Evolutionary conservation across 2,329 filamentous ascomycete genomes (phyloP).

Genomic region (Fusarium bulbicola): DNA sequence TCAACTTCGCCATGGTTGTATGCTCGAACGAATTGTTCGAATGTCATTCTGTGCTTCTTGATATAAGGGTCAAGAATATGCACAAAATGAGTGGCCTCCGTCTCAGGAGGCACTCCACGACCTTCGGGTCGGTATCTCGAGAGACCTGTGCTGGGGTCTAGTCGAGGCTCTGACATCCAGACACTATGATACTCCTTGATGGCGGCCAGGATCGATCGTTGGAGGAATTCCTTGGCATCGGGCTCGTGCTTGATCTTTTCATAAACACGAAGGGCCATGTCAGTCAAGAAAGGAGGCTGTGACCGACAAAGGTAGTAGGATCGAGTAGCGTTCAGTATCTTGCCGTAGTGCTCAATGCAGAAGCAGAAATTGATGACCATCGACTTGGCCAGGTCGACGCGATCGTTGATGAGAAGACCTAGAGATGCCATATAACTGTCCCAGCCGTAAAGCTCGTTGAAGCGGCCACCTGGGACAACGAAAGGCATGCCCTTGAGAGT

Average conservation of each 20-base stretch:
- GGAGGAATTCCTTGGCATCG: conserved; percentile 82
- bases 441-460: conserved; percentile 99
- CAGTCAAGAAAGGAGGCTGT: conserved; percentile 95
- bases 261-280: conserved; percentile 95
- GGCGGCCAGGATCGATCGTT: conserved; percentile 81
- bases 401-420: conserved; percentile 85
- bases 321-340: conserved; percentile 95
- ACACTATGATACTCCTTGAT: conserved; percentile 97
- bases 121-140: conserved; percentile 88
- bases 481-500: conserved; percentile 86
- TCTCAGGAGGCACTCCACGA: conserved; percentile 88
- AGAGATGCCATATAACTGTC: conserved; percentile 99
- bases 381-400: conserved; percentile 85
- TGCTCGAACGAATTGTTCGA: conserved; percentile 84
- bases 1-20: conserved; percentile 82
- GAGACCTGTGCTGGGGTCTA: conserved; percentile 80
- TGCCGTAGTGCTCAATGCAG: conserved; percentile 97
- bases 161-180: conserved; percentile 82
- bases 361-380: conserved; percentile 99
- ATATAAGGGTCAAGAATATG: conserved; percentile 85
- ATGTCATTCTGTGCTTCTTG: conserved; percentile 82
- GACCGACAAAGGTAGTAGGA: conserved; percentile 96
- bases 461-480: conserved; percentile 95
- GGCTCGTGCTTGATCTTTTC: conserved; percentile 91
- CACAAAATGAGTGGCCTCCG: conserved; percentile 85